Evolutionary conservation across 2,329 filamentous ascomycete genomes (phyloP).

Genomic region (Fusarium palustre): DNA sequence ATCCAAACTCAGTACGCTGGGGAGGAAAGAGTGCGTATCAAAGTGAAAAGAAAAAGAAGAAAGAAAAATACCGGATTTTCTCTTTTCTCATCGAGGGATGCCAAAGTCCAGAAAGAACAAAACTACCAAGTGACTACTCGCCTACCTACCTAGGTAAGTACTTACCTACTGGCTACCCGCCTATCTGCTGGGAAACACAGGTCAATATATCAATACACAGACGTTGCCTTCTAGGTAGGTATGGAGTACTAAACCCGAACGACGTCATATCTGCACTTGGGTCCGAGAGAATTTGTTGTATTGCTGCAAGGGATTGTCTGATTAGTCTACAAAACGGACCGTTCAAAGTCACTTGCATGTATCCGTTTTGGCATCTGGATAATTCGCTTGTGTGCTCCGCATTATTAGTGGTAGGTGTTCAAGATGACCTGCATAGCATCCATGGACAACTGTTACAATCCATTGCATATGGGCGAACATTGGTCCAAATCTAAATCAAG

Average conservation of each 20-base stretch:
- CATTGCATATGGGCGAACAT: neutral
- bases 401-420: neutral
- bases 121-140: neutral
- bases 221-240: too few relatives aligned
- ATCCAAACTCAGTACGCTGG: neutral
- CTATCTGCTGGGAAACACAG: neutral
- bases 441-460: neutral
- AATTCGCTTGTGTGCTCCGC: neutral
- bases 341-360: neutral
- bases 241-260: too few relatives aligned
- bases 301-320: neutral
- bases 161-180: neutral
- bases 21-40: neutral
- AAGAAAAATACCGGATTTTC: neutral
- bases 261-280: too few relatives aligned
- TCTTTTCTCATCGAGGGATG: neutral
- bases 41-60: neutral
- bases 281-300: neutral
- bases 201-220: neutral
- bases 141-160: neutral
- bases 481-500: neutral
- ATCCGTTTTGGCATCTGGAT: neutral
- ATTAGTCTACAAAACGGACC: neutral
- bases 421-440: slow-evolving; percentile 3
- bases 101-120: neutral